Conservation (phyloP, 306 rosid genomes). For the Fragaria nilgerrensis region DNA sequence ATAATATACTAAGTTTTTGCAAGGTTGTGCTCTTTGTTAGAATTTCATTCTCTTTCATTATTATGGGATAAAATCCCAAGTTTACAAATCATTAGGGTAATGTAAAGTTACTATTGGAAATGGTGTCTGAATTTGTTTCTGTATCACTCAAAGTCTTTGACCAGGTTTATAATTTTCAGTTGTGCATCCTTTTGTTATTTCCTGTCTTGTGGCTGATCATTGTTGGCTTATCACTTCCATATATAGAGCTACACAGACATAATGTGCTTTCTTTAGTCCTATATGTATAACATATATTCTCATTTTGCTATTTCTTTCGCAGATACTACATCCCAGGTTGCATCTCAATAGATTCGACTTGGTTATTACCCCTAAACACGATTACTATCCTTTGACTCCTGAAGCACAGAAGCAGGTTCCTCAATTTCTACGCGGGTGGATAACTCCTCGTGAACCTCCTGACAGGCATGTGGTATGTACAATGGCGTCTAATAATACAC, state of each 20-base stretch:
- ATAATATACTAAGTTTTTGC: background rate
- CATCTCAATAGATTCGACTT: conserved; percentile 78
- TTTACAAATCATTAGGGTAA: background rate
- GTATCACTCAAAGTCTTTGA: background rate
- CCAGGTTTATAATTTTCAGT: background rate
- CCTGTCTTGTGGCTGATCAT: background rate
- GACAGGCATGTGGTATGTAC: conserved; percentile 78
- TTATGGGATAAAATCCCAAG: background rate
- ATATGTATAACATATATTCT: background rate
- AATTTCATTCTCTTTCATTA: background rate
- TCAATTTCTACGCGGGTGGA: conserved; percentile 70
- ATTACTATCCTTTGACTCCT: conserved; percentile 84
- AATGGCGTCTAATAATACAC: conserved; percentile 12
- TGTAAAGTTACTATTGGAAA: background rate
- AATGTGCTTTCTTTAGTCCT: background rate
- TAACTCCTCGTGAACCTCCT: conserved; percentile 87
- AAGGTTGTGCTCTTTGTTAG: background rate
- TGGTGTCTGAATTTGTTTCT: background rate
- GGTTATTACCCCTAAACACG: conserved; percentile 88
- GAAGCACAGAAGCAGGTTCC: conserved; percentile 77
- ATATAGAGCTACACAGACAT: background rate
- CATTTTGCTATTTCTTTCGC: conserved; percentile 4
- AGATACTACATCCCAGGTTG: conserved; percentile 82
- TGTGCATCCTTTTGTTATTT: background rate
- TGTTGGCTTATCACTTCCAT: background rate